Base-by-base conservation (phyloP, 257 asterid species). In the Fraxinus excelsior region DNA sequence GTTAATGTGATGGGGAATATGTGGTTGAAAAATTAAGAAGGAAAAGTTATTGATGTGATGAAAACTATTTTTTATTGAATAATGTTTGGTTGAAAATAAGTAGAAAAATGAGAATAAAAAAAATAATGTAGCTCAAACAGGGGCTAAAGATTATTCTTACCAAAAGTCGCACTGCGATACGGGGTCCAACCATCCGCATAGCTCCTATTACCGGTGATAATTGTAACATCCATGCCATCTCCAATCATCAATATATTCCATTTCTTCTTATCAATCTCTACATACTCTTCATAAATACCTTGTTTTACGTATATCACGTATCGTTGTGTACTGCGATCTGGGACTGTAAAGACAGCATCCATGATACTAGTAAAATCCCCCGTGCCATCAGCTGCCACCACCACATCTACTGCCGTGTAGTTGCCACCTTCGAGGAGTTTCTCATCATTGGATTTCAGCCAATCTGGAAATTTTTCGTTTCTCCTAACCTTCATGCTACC, bases 241-340 rank as follows among this genome's bases (percentile, higher is more conserved):
- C 96, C 96, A 2, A 91, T 72, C 87, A 91, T 76, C 90, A 88
- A 83, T 28, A 91, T 80, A 62, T 87, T 89, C 91, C 88, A 82
- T 74, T 89, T 89, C 78, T 86, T 82, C 86, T 88, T 89, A 0
- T 83, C 31, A 5, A 91, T 85, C 76, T 85, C 87, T 69, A 91
- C 91, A 74, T 91, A 85, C 26, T 91, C 96, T 51, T 74, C 82
- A 49, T 91, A 91, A 23, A 91, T 85, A 0, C 94, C 96, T 73
- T 51, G 82, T 85, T 89, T 91, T 0, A 91, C 37, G 70, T 88
- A 81, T n/a, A 91, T 84, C 9, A 91, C 88, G 71, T 75, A 88
- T 49, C 87, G 82, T 35, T 11, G 77, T 0, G 38, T 26, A 35
- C 88, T 82, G 1, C 60, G 26, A 4, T 85, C 81, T 0, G 94